Base-by-base conservation (phyloP, 2,329 filamentous ascomycete species). In the Escovopsis sp. region DNA sequence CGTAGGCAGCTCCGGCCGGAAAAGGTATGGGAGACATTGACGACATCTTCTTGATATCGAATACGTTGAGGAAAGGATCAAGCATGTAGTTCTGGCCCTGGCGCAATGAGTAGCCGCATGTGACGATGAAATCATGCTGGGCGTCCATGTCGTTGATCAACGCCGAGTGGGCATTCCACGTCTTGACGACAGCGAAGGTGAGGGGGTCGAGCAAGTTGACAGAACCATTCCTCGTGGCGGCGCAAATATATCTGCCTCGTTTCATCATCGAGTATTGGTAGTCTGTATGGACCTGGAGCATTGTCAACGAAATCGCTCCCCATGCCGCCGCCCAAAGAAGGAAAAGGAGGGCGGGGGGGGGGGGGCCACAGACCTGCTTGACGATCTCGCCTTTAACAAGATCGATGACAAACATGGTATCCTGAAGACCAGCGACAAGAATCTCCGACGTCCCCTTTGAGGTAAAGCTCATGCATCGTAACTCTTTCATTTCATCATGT, bases 81-180 rank as follows among this genome's bases (percentile, higher is more conserved):
- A 93, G 75, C 67, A 93, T 87, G 48, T 84, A 83, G 35, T 78
- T 77, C 44, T 68, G 66, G 2, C 65, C 62, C 54, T 88, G 86
- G 50, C 89, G 77, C 23, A 86, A 73, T 1, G 89, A 94, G 62
- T 85, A 94, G 33, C 91, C 91, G 59, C 91, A 98, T 4, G 91
- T 96, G 19, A 96, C 83, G 42, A 98, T 78, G 51, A 91, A 91
- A 59, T 96, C 89, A 55, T 91, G 85, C 56, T 91, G 85, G 8
- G 88, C 86, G 64, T 98, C 91, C 85, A 98, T 95, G 59, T 96
- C 89, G 59, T 86, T 94, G 58, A 98, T 85, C 41, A 80, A 76
- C 8, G 85, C 84, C 2, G 82, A 81, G 57, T 98, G 91, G 1
- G 89, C 87, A 57, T 85, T 85, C 84, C 91, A 98, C 10, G 77